Percentiles rank a stretch among this genome's conserved stretches.
phyloP scores from a whole-genome alignment of 495 filamentous ascomycete genomes.

The Tuber calosporum region DNA sequence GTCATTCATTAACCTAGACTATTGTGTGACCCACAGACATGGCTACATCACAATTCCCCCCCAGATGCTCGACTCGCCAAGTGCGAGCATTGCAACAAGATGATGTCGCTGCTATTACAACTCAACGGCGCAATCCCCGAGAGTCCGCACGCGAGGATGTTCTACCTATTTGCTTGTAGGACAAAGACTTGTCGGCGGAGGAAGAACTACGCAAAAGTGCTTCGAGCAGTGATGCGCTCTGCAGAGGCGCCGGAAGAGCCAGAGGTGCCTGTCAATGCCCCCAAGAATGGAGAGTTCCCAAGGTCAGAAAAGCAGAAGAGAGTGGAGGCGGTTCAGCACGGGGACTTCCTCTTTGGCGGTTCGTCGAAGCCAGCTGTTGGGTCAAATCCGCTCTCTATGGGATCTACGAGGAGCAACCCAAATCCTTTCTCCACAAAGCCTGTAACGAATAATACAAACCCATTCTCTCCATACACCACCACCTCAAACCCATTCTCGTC shows the following conservation, averaged over 20 bases:
- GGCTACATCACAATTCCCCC: constrained; percentile 61
- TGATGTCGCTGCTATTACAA: constrained; percentile 80
- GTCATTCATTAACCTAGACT: constrained; percentile 11
- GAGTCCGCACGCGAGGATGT: constrained; percentile 67
- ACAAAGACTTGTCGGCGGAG: constrained; percentile 74
- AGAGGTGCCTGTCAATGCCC: constrained; percentile 12
- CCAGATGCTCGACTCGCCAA: constrained; percentile 73
- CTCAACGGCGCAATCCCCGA: constrained; percentile 86
- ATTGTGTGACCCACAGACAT: constrained; percentile 53
- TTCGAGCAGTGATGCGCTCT: constrained; percentile 56
- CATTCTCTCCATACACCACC: constrained; percentile 41
- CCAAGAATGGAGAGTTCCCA: constrained; percentile 44
- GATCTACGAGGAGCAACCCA: constrained; percentile 10
- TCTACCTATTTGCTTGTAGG: constrained; percentile 78
- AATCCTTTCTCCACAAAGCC: constrained; percentile 47
- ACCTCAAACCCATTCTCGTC: constrained; percentile 54
- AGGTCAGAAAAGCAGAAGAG: constrained; percentile 43
- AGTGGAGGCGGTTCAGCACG: constrained; percentile 35
- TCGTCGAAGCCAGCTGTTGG: constrained; percentile 32
- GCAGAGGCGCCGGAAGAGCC: constrained; percentile 40
- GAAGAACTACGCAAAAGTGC: constrained; percentile 61
- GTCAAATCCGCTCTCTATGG: constrained; percentile 47
- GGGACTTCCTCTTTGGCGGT: constrained; percentile 52
- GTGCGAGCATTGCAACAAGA: constrained; percentile 79
- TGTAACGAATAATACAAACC: constrained; percentile 3